These are phyloP conservation scores for Cladophialophora bantiana DNA, from an alignment of 2,329 filamentous ascomycete genomes.

Conservation along the genomic window DNA sequence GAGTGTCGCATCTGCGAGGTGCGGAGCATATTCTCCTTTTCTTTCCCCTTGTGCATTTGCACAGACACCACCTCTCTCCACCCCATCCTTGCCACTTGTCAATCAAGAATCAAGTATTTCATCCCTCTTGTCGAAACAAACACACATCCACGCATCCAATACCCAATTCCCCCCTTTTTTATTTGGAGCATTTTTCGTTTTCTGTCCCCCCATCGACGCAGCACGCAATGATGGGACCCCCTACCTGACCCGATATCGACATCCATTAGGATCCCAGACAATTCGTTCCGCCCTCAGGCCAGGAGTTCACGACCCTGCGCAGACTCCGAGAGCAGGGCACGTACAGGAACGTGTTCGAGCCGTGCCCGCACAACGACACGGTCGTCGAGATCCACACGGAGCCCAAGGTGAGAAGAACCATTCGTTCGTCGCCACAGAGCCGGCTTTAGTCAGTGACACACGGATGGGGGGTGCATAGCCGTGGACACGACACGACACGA, in stretches of 20 bases:
- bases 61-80: too few relatives aligned
- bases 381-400: conserved; percentile 39
- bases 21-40: background rate
- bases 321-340: conserved; percentile 63
- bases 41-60: background rate
- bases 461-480: background rate
- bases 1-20: conserved; percentile 39
- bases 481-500: too few relatives aligned
- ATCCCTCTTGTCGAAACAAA: too few relatives aligned
- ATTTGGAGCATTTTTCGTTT: too few relatives aligned
- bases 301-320: conserved; percentile 38
- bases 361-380: conserved; percentile 29
- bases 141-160: too few relatives aligned
- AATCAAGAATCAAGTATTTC: too few relatives aligned
- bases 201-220: too few relatives aligned
- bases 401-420: conserved; percentile 33
- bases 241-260: too few relatives aligned
- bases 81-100: too few relatives aligned
- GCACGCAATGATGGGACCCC: too few relatives aligned
- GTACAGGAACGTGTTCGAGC: conserved; percentile 36
- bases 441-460: background rate
- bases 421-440: too few relatives aligned
- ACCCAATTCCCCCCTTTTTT: too few relatives aligned
- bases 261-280: conserved; percentile 38
- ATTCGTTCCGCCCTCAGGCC: conserved; percentile 36